Evolutionary conservation across 164 flowering plant species (phyloP).

Genomic region (Aristolochia californica): DNA sequence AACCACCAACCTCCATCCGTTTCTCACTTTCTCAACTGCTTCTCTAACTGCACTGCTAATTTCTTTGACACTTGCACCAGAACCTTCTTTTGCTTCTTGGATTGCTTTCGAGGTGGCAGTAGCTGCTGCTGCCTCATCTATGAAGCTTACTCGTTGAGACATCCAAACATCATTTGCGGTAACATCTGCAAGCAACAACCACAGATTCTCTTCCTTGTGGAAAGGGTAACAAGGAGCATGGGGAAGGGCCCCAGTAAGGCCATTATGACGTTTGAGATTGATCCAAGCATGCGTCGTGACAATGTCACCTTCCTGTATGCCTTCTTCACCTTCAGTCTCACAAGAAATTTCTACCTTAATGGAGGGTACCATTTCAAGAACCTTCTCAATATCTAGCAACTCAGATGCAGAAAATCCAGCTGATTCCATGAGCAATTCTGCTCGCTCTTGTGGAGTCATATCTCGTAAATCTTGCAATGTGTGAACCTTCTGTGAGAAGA

Average conservation of each 20-base stretch:
- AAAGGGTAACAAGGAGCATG: conserved; percentile 85
- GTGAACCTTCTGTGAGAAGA: conserved; percentile 61
- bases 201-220: conserved; percentile 85
- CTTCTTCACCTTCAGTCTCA: conserved; percentile 96
- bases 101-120: conserved; percentile 70
- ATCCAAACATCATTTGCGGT: conserved; percentile 72
- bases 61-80: conserved; percentile 55
- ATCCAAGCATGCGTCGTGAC: conserved; percentile 90
- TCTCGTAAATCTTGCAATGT: conserved; percentile 68
- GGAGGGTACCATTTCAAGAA: conserved; percentile 79
- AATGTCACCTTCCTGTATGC: conserved; percentile 90
- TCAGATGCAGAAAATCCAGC: conserved; percentile 68
- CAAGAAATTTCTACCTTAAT: conserved; percentile 54
- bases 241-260: conserved; percentile 72
- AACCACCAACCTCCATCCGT: conserved; percentile 66
- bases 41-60: conserved; percentile 44
- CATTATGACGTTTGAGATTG: conserved; percentile 57
- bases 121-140: conserved; percentile 76
- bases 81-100: conserved; percentile 63
- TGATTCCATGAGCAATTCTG: conserved; percentile 52
- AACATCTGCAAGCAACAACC: conserved; percentile 80
- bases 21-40: conserved; percentile 62
- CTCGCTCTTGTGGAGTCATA: conserved; percentile 54
- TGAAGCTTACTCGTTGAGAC: conserved; percentile 68
- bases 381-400: conserved; percentile 65